Conservation (phyloP, 192 early-diverging fungal species). For the Backusella morwellensis region DNA sequence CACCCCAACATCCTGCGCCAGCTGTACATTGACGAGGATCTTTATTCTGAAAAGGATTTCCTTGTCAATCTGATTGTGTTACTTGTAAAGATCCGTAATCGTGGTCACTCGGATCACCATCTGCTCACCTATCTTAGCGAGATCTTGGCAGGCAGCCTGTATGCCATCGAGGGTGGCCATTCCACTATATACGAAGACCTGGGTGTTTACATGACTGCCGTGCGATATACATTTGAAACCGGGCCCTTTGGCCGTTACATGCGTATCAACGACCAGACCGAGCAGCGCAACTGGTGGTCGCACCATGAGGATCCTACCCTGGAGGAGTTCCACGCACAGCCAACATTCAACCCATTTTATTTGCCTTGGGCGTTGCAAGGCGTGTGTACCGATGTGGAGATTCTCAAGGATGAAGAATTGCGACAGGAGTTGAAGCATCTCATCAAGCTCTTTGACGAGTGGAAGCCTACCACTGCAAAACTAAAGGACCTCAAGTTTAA, state of each 20-base stretch:
- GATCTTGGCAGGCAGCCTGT: constrained; percentile 82
- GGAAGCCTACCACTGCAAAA: constrained; percentile 70
- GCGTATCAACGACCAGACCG: no score
- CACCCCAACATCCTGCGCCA: constrained; percentile 87
- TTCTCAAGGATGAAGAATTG: constrained; percentile 51
- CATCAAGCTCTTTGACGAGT: constrained; percentile 68
- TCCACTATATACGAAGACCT: constrained; percentile 91
- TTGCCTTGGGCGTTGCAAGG: constrained; percentile 91
- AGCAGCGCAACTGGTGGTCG: background rate
- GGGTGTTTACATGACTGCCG: constrained; percentile 73
- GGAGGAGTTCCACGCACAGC: constrained; percentile 60
- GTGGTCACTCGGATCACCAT: constrained; percentile 86
- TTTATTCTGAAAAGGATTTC: constrained; percentile 83
- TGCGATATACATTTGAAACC: constrained; percentile 49
- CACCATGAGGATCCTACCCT: background rate
- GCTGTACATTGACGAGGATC: constrained; percentile 84
- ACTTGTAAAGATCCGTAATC: constrained; percentile 83
- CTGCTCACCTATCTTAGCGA: constrained; percentile 84
- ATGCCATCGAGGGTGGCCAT: constrained; percentile 86
- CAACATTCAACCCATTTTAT: constrained; percentile 79
- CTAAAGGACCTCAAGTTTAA: constrained; percentile 86
- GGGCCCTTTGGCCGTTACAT: constrained; percentile 29
- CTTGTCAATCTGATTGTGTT: constrained; percentile 87
- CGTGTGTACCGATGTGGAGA: constrained; percentile 64
- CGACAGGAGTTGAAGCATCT: constrained; percentile 63